Base-by-base conservation (phyloP, 352 stramenopile species). In the Proteromonas lacertae region DNA sequence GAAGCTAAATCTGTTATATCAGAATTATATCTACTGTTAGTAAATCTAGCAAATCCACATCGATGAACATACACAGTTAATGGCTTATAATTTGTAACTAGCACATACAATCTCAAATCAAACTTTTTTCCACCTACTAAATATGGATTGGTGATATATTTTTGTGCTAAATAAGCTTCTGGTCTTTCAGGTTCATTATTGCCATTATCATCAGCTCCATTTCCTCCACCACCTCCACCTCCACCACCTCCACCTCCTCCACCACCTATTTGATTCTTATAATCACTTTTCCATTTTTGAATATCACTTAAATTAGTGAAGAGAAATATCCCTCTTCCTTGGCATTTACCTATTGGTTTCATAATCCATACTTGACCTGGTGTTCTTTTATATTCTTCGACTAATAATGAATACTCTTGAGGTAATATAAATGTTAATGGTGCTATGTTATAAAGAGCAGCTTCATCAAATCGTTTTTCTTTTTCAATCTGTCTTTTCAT, bases 121-220 rank as follows among this genome's bases (percentile, higher is more conserved):
- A 90, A 90, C 54, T 90, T 90, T 45, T 88, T 89, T 16, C 74
- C 69, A 21, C 75, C 73, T 0, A 90, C 57, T 22, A 88, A 57
- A 38, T 81, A 87, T 9, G 75, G 75, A 32, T 80, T 83, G 23
- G 61, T 66, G 36, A 90, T 76, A 54, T 90, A 90, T 22, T 65
- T 59, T 49, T 90, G 74, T 6, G 82, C 75, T 32, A 90, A 65
- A 52, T 90, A 90, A 12, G 62, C 74, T 49, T 90, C 57, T 16
- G 50, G 56, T 34, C 64, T 36, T 5, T 32, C 23, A 21, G 49
- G 36, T 29, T 59, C 52, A 8, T 48, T 41, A 23, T 52, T 59
- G 47, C 51, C 57, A 13, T 33, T 29, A 29, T 51, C 41, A 30
- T 50, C 33, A 25, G 49, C 25, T 10, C 9, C 7, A 19, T 26